Evolutionary conservation across 371 early-diverging fungal species (phyloP).

Genomic region (Mucor mucedo): DNA sequence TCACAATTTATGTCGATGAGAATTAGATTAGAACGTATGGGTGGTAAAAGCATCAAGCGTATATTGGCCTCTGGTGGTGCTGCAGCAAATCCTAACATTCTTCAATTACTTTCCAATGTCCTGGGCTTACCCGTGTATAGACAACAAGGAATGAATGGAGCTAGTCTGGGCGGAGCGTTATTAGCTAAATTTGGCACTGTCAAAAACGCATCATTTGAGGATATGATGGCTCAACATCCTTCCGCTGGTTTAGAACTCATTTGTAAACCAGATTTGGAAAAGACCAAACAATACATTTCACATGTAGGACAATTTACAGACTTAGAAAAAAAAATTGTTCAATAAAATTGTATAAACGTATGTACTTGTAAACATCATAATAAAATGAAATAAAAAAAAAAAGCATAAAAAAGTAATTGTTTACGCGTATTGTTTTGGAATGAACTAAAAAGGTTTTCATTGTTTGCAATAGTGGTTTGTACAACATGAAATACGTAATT

Average conservation of each 20-base stretch:
- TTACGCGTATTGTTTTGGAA: no score
- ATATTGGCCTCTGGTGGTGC: conserved; percentile 83
- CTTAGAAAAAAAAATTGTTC: conserved; percentile 18
- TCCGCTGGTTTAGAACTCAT: conserved; percentile 34
- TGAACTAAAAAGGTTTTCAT: no score
- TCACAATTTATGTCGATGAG: conserved; percentile 80
- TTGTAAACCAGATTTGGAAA: conserved; percentile 29
- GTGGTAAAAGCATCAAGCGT: conserved; percentile 38
- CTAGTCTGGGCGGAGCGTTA: conserved; percentile 54
- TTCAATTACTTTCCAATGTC: conserved; percentile 71
- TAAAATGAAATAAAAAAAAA: no score
- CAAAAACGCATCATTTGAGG: conserved; percentile 29
- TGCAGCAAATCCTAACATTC: conserved; percentile 60
- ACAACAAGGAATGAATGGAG: conserved; percentile 51
- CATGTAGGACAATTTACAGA: conserved; percentile 18
- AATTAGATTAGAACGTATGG: conserved; percentile 47
- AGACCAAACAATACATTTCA: conserved; percentile 16
- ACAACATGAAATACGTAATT: background rate
- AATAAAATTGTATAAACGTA: conserved; percentile 6
- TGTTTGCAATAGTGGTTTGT: no score
- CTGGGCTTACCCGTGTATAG: conserved; percentile 71
- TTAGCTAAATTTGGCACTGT: conserved; percentile 45
- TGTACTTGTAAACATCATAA: background rate
- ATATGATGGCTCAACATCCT: conserved; percentile 42
- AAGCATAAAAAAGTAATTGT: no score